phyloP scores from a whole-genome alignment of 345 rosid genomes.

The Euclidium syriacum region DNA sequence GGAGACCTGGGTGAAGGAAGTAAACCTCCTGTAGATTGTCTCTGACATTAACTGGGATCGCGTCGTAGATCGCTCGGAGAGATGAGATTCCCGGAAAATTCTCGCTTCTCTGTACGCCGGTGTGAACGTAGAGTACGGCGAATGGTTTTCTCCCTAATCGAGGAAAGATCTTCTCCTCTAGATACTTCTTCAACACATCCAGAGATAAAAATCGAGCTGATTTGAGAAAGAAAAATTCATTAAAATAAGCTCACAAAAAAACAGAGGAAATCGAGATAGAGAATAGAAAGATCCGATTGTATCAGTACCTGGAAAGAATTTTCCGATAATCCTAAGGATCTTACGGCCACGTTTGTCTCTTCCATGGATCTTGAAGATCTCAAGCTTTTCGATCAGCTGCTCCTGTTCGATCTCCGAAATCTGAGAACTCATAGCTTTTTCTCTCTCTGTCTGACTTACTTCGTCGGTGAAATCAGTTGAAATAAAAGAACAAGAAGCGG shows the following conservation, averaged over 20 bases:
- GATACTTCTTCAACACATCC: constrained; percentile 45
- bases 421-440: constrained; percentile 16
- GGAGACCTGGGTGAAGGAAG: constrained; percentile 66
- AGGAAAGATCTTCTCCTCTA: constrained; percentile 51
- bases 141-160: constrained; percentile 50
- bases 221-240: neutral
- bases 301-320: constrained; percentile 50
- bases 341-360: constrained; percentile 64
- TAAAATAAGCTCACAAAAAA: neutral
- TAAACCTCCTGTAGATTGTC: constrained; percentile 58
- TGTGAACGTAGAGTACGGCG: constrained; percentile 56
- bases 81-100: constrained; percentile 68
- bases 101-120: constrained; percentile 66
- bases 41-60: constrained; percentile 54
- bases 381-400: constrained; percentile 46
- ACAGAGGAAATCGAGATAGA: no score
- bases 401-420: constrained; percentile 39
- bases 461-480: neutral
- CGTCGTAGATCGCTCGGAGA: constrained; percentile 59
- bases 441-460: neutral
- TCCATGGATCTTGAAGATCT: constrained; percentile 68
- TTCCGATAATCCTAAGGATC: constrained; percentile 56
- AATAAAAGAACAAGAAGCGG: neutral
- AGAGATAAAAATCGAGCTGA: constrained; percentile 48
- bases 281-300: neutral